Percentiles rank a stretch among this genome's conserved stretches.
Evolutionary conservation across 305 asterid genomes (phyloP).

Genomic region (Solanum hybrid): DNA sequence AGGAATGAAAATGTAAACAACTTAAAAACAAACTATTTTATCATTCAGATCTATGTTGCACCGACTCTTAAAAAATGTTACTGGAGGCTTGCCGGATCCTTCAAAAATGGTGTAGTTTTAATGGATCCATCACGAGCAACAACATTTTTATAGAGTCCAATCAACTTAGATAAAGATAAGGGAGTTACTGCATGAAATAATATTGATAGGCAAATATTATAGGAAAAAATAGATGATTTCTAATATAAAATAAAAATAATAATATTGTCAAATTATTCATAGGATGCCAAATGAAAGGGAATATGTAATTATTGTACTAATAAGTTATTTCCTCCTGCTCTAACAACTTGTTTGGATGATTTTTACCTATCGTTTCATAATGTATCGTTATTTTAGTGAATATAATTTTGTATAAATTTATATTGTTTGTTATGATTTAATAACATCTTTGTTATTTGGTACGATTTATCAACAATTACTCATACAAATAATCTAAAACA

Average conservation of each 20-base stretch:
- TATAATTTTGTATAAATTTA: neutral
- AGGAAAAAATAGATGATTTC: neutral
- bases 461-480: neutral
- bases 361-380: neutral
- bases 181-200: neutral
- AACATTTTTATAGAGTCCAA: neutral
- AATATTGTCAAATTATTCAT: neutral
- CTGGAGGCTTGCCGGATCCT: fast-evolving
- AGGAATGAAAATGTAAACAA: neutral
- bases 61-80: neutral
- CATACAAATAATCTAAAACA: neutral
- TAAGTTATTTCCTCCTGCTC: neutral
- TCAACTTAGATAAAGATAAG: neutral
- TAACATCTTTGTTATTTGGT: neutral
- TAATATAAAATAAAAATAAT: neutral
- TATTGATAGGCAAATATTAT: neutral
- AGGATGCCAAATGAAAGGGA: neutral
- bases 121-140: neutral
- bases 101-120: neutral
- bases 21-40: neutral
- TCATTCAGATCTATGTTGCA: neutral
- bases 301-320: neutral
- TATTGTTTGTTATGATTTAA: neutral
- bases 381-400: neutral
- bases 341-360: neutral